Conservation (phyloP, 371 early-diverging fungal species). For the Mortierella sp. region DNA sequence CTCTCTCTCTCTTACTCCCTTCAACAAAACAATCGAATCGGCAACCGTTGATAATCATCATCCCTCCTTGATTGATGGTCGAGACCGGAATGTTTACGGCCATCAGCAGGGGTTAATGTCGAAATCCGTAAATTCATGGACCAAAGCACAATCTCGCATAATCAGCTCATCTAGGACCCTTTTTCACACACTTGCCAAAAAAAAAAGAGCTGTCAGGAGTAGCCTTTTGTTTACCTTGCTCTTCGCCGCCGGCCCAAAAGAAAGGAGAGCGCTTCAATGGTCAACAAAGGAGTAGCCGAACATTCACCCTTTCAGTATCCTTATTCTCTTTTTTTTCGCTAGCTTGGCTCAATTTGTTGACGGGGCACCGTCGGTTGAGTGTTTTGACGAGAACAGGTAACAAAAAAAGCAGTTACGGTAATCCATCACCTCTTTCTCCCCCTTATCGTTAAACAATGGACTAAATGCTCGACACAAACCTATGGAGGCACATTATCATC, state of each 20-base stretch:
- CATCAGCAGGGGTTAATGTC: not conserved
- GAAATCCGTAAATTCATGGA: not conserved
- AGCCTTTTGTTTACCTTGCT: not conserved
- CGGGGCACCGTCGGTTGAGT: not conserved
- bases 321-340: not conserved
- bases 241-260: not conserved
- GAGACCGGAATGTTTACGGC: slow-evolving; percentile 7
- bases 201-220: not conserved
- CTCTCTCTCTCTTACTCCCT: not conserved
- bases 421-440: not conserved
- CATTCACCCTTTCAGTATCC: not conserved
- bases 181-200: not conserved
- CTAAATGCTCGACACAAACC: not conserved
- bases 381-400: not conserved
- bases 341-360: not conserved
- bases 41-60: not conserved
- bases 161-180: slow-evolving; percentile 13
- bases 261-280: not conserved
- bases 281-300: not conserved
- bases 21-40: not conserved
- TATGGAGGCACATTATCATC: not conserved
- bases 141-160: slow-evolving; percentile 5
- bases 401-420: not conserved
- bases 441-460: not conserved
- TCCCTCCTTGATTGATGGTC: not conserved